These are phyloP conservation scores for Phtheirospermum japonicum DNA, from an alignment of 257 asterid species.

Conservation along the genomic window DNA sequence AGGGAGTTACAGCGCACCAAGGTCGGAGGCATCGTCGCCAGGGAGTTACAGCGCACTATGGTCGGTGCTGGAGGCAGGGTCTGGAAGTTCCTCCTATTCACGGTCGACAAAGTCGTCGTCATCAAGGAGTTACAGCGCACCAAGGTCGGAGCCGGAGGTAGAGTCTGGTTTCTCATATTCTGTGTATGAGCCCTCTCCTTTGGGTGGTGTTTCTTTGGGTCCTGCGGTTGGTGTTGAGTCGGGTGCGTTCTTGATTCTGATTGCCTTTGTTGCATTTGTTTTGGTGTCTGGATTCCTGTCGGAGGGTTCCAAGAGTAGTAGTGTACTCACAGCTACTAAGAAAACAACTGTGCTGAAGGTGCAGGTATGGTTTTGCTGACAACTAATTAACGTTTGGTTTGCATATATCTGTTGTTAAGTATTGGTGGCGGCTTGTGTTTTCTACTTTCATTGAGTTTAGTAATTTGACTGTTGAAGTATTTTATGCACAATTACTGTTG, in stretches of 20 bases:
- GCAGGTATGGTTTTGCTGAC: too few relatives aligned
- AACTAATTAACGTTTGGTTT: background rate
- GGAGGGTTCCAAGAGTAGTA: constrained; percentile 59
- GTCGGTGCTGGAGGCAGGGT: constrained; percentile 43
- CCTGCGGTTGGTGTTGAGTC: constrained; percentile 94
- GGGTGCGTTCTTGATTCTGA: constrained; percentile 50
- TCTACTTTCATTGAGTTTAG: background rate
- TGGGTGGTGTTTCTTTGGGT: constrained; percentile 71
- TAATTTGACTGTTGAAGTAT: background rate
- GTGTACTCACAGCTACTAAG: constrained; percentile 75
- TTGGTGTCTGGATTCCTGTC: constrained; percentile 85
- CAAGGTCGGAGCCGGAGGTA: constrained; percentile 45
- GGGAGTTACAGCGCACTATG: constrained; percentile 59
- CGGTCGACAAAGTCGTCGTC: too few relatives aligned
- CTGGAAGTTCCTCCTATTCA: constrained; percentile 62
- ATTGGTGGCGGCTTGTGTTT: background rate
- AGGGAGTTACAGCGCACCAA: too few relatives aligned
- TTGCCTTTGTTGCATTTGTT: constrained; percentile 70
- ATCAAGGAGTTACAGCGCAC: constrained; percentile 60
- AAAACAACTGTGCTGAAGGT: constrained; percentile 82
- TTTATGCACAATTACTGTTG: too few relatives aligned
- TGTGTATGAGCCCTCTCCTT: constrained; percentile 73
- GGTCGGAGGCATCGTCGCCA: too few relatives aligned
- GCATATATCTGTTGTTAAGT: background rate
- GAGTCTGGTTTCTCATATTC: constrained; percentile 60